phyloP scores from a whole-genome alignment of 176 grass and related monocot species.

The Carex cristatella region DNA sequence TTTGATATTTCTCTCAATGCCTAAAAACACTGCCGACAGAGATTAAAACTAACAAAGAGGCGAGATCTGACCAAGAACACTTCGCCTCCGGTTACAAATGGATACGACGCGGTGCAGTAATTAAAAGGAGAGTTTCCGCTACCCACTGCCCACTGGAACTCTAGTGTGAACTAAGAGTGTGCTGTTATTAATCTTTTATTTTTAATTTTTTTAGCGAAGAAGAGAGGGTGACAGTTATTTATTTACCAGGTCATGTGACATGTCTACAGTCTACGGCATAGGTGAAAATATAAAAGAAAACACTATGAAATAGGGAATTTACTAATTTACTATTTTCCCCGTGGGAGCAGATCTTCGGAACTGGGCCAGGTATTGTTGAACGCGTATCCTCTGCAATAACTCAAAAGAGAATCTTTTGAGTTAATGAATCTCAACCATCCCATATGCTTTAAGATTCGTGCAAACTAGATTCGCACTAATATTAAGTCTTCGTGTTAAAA shows the following conservation, averaged over 20 bases:
- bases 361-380: not conserved
- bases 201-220: not conserved
- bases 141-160: not conserved
- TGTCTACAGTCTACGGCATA: not conserved
- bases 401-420: no score
- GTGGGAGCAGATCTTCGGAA: slow-evolving; percentile 19
- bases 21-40: slow-evolving; percentile 13
- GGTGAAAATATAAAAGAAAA: not conserved
- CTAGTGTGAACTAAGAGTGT: not conserved
- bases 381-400: no score
- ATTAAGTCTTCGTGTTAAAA: no score
- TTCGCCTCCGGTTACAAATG: not conserved
- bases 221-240: not conserved
- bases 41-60: slow-evolving; percentile 6
- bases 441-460: no score
- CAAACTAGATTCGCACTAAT: no score
- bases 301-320: not conserved
- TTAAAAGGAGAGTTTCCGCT: not conserved
- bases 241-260: not conserved
- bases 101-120: not conserved
- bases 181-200: not conserved
- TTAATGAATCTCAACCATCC: no score
- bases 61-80: slow-evolving; percentile 14
- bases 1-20: not conserved
- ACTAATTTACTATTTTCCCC: not conserved